Conservation (phyloP, 176 grass and related monocot species). For the Luzula sylvatica region DNA sequence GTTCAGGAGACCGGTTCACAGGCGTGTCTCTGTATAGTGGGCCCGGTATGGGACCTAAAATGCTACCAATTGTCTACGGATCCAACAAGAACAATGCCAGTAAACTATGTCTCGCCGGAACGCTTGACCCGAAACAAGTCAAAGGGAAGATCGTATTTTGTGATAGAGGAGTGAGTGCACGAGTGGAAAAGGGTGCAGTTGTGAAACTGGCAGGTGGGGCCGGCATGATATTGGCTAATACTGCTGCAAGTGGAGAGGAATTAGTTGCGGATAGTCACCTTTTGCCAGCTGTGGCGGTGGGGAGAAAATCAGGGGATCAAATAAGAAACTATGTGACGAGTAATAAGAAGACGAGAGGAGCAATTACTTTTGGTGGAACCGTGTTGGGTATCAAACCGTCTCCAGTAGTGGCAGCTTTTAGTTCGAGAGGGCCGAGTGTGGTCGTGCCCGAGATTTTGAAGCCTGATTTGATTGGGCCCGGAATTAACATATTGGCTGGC, state of each 20-base stretch:
- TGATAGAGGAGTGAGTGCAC: constrained; percentile 80
- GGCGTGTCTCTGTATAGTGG: constrained; percentile 82
- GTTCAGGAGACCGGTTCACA: constrained; percentile 30
- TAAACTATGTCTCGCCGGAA: constrained; percentile 73
- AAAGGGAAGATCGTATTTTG: constrained; percentile 78
- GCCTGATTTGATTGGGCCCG: constrained; percentile 90
- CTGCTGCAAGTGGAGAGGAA: constrained; percentile 74
- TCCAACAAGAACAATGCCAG: constrained; percentile 51
- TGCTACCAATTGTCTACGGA: constrained; percentile 66
- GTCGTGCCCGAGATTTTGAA: constrained; percentile 79
- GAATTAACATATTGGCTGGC: constrained; percentile 86
- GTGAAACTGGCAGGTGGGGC: constrained; percentile 67
- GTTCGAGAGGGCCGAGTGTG: constrained; percentile 84
- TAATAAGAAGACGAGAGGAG: constrained; percentile 36
- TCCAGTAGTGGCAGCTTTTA: constrained; percentile 86
- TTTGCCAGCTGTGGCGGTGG: constrained; percentile 67
- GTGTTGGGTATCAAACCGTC: constrained; percentile 72
- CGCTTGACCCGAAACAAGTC: constrained; percentile 48
- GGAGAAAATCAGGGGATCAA: constrained; percentile 47
- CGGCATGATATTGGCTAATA: constrained; percentile 89
- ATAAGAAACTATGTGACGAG: constrained; percentile 50
- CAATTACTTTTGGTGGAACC: constrained; percentile 78
- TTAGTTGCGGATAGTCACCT: constrained; percentile 90
- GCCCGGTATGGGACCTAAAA: constrained; percentile 16
- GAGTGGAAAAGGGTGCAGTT: constrained; percentile 84